Conservation (phyloP, 768 basidiomycete species). For the Cystoderma amianthinum region DNA sequence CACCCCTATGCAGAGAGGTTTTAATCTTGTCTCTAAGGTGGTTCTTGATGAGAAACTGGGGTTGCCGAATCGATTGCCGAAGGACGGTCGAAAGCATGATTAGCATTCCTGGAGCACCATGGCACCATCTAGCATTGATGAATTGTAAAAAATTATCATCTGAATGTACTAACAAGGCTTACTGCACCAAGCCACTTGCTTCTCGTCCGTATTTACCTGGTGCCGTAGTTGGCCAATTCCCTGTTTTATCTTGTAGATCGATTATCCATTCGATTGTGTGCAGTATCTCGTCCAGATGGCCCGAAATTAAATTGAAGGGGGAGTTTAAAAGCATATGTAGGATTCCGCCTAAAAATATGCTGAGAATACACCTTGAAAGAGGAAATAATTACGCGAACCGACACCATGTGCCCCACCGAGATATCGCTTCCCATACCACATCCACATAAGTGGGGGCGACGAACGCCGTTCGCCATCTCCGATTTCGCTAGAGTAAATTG, state of each 20-base stretch:
- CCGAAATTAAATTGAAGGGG: slow-evolving; percentile 25
- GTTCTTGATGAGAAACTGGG: slow-evolving; percentile 12
- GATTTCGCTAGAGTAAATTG: slow-evolving; percentile 20
- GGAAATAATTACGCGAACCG: slow-evolving; percentile 23
- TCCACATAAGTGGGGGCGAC: slow-evolving; percentile 49
- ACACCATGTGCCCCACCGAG: slow-evolving; percentile 56
- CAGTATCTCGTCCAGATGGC: slow-evolving; percentile 33
- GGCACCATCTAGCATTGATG: slow-evolving; percentile 41
- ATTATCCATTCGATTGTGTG: slow-evolving; percentile 42
- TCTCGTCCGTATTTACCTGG: slow-evolving; percentile 11
- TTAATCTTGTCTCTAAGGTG: slow-evolving; percentile 18
- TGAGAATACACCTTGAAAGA: neutral
- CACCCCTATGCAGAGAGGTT: slow-evolving; percentile 28
- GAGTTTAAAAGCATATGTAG: slow-evolving; percentile 41
- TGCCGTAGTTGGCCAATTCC: slow-evolving; percentile 49
- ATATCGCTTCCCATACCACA: slow-evolving; percentile 50
- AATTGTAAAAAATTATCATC: neutral
- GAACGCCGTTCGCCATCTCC: slow-evolving; percentile 7
- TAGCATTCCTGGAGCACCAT: slow-evolving; percentile 46
- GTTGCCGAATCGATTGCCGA: slow-evolving; percentile 15
- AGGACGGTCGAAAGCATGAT: slow-evolving; percentile 39
- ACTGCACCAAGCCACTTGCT: slow-evolving; percentile 43
- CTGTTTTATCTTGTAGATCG: slow-evolving; percentile 31
- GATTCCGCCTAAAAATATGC: slow-evolving; percentile 36
- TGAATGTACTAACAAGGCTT: slow-evolving; percentile 9